phyloP scores from a whole-genome alignment of 2,329 filamentous ascomycete species.

The Pyrenochaeta sp. region DNA sequence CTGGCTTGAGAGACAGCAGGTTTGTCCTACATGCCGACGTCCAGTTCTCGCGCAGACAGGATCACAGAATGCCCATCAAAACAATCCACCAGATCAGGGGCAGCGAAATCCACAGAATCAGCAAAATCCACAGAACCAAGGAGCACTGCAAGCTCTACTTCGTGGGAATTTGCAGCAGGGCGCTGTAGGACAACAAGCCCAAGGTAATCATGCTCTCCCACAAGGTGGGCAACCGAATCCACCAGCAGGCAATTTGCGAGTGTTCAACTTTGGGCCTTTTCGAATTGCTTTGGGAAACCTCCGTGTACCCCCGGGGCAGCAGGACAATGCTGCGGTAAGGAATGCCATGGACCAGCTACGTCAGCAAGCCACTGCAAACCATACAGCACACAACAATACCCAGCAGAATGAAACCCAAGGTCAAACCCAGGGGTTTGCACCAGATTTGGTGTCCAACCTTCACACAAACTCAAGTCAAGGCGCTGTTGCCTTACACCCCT shows the following conservation, averaged over 20 bases:
- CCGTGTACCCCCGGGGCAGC: constrained; percentile 38
- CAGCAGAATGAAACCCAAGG: constrained; percentile 24
- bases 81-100: constrained; percentile 35
- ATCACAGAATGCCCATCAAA: constrained; percentile 35
- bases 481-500: constrained; percentile 37
- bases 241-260: constrained; percentile 42
- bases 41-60: constrained; percentile 69
- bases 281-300: constrained; percentile 46
- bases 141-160: constrained; percentile 28
- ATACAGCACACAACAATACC: constrained; percentile 30
- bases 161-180: constrained; percentile 28
- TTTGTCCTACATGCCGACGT: constrained; percentile 91
- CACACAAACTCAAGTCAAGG: constrained; percentile 25
- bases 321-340: constrained; percentile 32
- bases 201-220: constrained; percentile 15
- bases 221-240: constrained; percentile 32
- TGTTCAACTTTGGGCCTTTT: constrained; percentile 49
- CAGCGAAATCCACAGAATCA: constrained; percentile 24
- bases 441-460: constrained; percentile 11
- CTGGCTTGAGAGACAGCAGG: constrained; percentile 97
- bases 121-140: constrained; percentile 23
- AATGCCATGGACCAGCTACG: constrained; percentile 35
- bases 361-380: constrained; percentile 30
- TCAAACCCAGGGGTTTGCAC: constrained; percentile 15
- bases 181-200: constrained; percentile 27